These are phyloP conservation scores for Aspergillus hiratsukae DNA, from an alignment of 2,329 filamentous ascomycete species.

Conservation along the genomic window DNA sequence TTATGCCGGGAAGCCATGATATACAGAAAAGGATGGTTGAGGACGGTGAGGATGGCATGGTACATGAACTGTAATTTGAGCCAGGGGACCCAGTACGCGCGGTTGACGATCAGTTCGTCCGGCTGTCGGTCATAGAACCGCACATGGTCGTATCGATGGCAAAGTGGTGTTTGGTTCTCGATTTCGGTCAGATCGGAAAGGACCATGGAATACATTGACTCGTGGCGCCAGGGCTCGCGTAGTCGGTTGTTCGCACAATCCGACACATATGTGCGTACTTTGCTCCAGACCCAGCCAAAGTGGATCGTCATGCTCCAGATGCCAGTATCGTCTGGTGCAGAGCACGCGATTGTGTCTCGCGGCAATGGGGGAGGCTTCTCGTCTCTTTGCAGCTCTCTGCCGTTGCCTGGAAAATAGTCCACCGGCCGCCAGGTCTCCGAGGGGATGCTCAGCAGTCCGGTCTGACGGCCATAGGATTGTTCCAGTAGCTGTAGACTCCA, in stretches of 20 bases:
- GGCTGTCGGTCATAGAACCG: conserved; percentile 50
- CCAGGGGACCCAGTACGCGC: conserved; percentile 51
- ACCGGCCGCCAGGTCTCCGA: conserved; percentile 39
- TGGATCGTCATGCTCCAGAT: conserved; percentile 50
- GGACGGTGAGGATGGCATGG: conserved; percentile 48
- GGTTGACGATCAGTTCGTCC: conserved; percentile 43
- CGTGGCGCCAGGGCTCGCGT: conserved; percentile 50
- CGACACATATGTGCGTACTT: conserved; percentile 42
- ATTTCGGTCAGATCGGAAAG: conserved; percentile 50
- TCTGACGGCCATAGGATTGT: conserved; percentile 48
- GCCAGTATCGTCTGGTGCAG: conserved; percentile 39
- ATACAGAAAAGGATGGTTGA: conserved; percentile 54
- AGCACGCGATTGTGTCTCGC: conserved; percentile 42
- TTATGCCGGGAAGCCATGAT: conserved; percentile 51
- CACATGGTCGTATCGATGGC: conserved; percentile 50
- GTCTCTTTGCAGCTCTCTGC: conserved; percentile 19
- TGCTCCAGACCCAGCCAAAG: conserved; percentile 51
- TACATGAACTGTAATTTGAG: conserved; percentile 52
- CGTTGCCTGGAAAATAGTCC: conserved; percentile 22
- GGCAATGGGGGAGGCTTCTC: conserved; percentile 43
- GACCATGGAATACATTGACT: conserved; percentile 50
- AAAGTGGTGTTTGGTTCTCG: conserved; percentile 44
- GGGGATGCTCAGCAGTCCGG: conserved; percentile 40
- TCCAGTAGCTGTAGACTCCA: conserved; percentile 51
- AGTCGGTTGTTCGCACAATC: conserved; percentile 47